Base-by-base conservation (phyloP, 2,329 filamentous ascomycete genomes). In the Cryoendolithus antarcticus region DNA sequence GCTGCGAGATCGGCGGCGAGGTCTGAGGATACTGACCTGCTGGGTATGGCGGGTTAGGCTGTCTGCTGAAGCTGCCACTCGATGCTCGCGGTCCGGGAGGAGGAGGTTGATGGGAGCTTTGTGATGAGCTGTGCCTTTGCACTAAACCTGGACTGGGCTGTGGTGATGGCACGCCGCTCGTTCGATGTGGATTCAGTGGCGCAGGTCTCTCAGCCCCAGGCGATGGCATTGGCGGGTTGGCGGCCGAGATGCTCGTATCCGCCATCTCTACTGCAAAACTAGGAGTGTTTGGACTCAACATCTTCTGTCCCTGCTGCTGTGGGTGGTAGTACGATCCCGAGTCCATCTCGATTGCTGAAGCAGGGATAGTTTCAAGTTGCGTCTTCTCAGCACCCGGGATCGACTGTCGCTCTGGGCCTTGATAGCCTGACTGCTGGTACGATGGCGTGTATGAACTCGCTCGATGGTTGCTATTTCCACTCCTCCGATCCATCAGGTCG, bases 241-340 rank as follows among this genome's bases (percentile, higher is more conserved):
- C 24, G 24, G 24, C 24, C 7, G 24, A 27, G 5, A 41, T 27
- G 21, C 39, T 41, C 4, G 39, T 41, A 30, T 41, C 39, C 8
- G 39, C 39, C 4, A 57, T 41, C 38, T 57, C 54, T 4, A 52
- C 48, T 12, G 45, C 43, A 41, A 56, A 55, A 10, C 44, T 43
- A 8, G 39, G 39, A 9, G 33, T 27, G 11, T 31, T 46, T 32
- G 32, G 40, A 37, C 30, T 45, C 39, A 13, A 32, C 30, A 6
- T 44, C 38, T 28, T 48, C 35, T 31, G 47, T 27, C 52, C 54
- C 7, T 46, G 45, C 19, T 58, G 56, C 2, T 58, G 48, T 9
- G 50, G 37, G 31, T 62, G 55, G 44, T 60, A 60, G 46, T 55
- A 63, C 30, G 63, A 61, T 39, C 63, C 64, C 24, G 24, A 27